Evolutionary conservation across 2,329 filamentous ascomycete genomes (phyloP).

Genomic region (Verticillium nubilum): DNA sequence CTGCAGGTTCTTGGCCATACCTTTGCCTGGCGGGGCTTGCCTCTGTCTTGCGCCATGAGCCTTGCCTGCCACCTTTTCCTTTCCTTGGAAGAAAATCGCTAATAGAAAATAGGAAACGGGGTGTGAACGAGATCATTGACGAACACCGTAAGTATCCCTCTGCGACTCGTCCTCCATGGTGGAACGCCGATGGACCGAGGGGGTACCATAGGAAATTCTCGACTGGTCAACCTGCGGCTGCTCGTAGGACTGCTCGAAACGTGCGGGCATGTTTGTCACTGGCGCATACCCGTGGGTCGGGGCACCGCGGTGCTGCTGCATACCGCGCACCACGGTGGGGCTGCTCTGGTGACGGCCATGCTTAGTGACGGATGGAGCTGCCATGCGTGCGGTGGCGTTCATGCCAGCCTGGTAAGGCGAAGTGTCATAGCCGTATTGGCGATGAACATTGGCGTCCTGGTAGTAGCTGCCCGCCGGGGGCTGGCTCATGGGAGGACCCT

Average conservation of each 20-base stretch:
- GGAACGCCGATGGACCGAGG: conserved; percentile 3
- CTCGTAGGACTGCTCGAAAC: conserved; percentile 9
- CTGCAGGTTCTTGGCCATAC: neutral
- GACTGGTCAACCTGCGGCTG: conserved; percentile 3
- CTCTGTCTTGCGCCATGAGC: no score
- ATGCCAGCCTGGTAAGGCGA: conserved; percentile 5
- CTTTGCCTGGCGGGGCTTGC: no score
- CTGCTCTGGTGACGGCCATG: conserved; percentile 24
- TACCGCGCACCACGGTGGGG: conserved; percentile 7
- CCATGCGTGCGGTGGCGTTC: conserved; percentile 1
- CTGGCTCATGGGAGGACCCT: conserved; percentile 3
- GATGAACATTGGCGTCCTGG: conserved; percentile 10
- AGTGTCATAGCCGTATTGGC: conserved; percentile 10
- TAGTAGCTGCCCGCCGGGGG: conserved; percentile 14
- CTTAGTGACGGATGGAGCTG: conserved; percentile 7
- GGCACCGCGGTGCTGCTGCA: conserved; percentile 9
- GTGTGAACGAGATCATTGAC: neutral
- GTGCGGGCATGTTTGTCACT: conserved; percentile 6
- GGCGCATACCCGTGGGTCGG: conserved; percentile 11
- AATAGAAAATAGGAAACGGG: neutral
- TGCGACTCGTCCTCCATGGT: conserved; percentile 7
- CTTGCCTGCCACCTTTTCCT: neutral
- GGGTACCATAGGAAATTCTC: conserved; percentile 3
- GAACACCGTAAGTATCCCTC: neutral
- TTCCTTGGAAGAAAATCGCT: neutral